Conservation (phyloP, 1,284 basidiomycete species). For the Malassezia japonica region DNA sequence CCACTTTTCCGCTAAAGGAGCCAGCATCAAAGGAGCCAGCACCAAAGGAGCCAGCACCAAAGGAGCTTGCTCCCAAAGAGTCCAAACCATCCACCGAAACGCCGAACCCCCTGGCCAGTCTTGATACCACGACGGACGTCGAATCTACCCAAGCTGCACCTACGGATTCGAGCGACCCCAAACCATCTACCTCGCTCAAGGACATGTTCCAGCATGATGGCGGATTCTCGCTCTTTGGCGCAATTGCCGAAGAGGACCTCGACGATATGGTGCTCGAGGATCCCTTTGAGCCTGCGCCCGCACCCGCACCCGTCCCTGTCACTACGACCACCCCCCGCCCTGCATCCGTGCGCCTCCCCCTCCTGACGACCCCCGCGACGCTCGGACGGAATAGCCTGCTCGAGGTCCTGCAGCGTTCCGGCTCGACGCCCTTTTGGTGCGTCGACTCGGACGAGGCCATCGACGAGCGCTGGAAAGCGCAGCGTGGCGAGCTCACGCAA, state of each 20-base stretch:
- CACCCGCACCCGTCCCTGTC: not conserved
- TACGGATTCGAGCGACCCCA: not conserved
- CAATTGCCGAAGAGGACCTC: slow-evolving; percentile 26
- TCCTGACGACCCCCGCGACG: not conserved
- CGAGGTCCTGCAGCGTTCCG: slow-evolving; percentile 4
- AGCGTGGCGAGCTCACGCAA: slow-evolving; percentile 25
- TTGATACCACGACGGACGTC: not conserved
- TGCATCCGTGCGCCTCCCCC: not conserved
- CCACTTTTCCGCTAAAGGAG: no score
- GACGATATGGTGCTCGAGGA: slow-evolving; percentile 20
- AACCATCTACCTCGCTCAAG: slow-evolving; percentile 16
- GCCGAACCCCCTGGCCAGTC: not conserved
- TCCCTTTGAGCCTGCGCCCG: not conserved
- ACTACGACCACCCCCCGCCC: not conserved
- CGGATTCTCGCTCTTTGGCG: slow-evolving; percentile 33
- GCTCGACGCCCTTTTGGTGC: slow-evolving; percentile 20
- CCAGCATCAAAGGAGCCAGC: no score
- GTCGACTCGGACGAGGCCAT: slow-evolving; percentile 22
- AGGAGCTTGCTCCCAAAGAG: no score
- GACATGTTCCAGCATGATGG: slow-evolving; percentile 39
- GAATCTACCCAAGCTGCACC: not conserved
- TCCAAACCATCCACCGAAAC: no score
- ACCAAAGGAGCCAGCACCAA: no score
- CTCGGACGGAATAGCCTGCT: slow-evolving; percentile 7
- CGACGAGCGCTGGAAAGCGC: slow-evolving; percentile 19